Conservation (phyloP, 495 filamentous ascomycete genomes). For the Penicillium longicatenatum region DNA sequence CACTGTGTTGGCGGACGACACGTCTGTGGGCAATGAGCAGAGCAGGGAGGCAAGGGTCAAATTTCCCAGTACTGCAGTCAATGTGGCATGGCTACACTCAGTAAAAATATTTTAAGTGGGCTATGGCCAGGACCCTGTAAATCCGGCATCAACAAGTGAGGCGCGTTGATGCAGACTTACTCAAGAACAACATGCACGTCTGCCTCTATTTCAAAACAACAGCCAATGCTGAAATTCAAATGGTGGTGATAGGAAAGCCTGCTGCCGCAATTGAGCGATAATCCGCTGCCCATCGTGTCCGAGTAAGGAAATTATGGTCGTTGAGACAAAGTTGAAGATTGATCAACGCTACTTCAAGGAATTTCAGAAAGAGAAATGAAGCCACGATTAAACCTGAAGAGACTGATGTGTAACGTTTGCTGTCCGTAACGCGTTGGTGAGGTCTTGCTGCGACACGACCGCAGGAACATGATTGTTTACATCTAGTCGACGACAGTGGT, state of each 20-base stretch:
- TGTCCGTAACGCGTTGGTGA: no score
- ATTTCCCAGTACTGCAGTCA: not conserved
- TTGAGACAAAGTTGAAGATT: not conserved
- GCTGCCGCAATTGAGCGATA: not conserved
- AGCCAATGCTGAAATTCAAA: conserved; percentile 4
- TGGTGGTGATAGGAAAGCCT: conserved; percentile 3
- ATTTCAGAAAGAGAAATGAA: no score
- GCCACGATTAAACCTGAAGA: no score
- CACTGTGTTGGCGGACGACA: not conserved
- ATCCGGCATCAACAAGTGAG: not conserved
- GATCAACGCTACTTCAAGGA: no score
- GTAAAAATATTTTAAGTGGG: not conserved
- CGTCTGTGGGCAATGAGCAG: not conserved
- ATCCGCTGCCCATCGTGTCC: not conserved
- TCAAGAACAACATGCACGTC: conserved; percentile 3
- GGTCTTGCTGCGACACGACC: no score
- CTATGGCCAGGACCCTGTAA: not conserved
- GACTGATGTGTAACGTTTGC: no score
- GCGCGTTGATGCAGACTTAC: not conserved
- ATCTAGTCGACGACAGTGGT: no score
- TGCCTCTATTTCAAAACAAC: not conserved
- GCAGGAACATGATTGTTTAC: no score
- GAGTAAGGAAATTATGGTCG: conserved; percentile 2
- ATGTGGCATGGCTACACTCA: conserved; percentile 5
- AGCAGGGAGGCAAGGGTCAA: not conserved